Conservation (phyloP, 345 rosid genomes). For the Turnera subulata region DNA sequence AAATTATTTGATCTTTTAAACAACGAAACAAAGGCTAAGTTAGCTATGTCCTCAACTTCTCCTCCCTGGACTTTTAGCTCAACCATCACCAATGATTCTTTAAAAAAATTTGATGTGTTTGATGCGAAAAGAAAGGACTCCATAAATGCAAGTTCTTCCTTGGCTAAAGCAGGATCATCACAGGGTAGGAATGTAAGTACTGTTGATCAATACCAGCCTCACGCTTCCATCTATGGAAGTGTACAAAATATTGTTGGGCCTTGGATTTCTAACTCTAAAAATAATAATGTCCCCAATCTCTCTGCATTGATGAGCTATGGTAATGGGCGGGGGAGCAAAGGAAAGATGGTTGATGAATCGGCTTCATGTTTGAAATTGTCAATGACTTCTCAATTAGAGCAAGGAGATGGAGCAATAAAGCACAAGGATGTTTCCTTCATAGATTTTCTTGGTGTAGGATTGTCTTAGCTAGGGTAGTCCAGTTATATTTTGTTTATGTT, state of each 20-base stretch:
- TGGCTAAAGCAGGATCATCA: neutral
- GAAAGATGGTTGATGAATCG: neutral
- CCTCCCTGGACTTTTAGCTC: slow-evolving; percentile 20
- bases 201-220: neutral
- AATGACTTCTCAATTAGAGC: slow-evolving; percentile 1
- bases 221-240: neutral
- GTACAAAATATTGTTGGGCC: neutral
- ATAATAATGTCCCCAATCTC: neutral
- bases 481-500: too few species aligned
- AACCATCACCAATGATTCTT: slow-evolving; percentile 15
- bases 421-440: slow-evolving; percentile 47
- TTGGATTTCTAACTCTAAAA: neutral
- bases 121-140: slow-evolving; percentile 11
- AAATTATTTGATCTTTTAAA: neutral
- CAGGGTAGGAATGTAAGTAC: neutral
- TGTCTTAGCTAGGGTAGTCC: slow-evolving; percentile 14
- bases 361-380: neutral
- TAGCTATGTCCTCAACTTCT: slow-evolving; percentile 14
- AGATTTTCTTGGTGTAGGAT: slow-evolving; percentile 65
- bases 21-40: neutral
- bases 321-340: neutral
- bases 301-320: neutral
- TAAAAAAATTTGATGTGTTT: slow-evolving; percentile 9
- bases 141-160: slow-evolving; percentile 1
- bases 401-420: slow-evolving; percentile 19